A percentile compares a stretch with the other conserved stretches of the same genome.
Evolutionary conservation across 192 early-diverging fungal species (phyloP).

Genomic region (Backusella morwellensis): DNA sequence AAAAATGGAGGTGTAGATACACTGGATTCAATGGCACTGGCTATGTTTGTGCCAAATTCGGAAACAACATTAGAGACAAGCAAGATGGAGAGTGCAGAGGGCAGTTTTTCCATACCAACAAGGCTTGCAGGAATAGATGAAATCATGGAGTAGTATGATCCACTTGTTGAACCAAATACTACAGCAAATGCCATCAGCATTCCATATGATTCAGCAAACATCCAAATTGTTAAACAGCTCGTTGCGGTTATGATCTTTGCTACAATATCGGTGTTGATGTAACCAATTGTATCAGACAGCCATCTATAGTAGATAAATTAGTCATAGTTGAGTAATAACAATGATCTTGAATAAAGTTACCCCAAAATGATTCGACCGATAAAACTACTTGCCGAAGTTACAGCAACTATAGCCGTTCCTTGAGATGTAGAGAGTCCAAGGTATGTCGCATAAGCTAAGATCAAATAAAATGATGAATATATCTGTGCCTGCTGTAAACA

Average conservation of each 20-base stretch:
- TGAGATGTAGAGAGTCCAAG: constrained; percentile 21
- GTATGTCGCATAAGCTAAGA: constrained; percentile 15
- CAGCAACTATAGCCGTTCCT: constrained; percentile 16
- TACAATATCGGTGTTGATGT: constrained; percentile 26
- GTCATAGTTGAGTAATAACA: neutral
- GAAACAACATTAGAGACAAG: constrained; percentile 23
- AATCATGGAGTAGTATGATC: constrained; percentile 28
- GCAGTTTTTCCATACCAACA: constrained; percentile 18
- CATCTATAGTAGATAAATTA: neutral
- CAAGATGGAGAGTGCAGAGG: constrained; percentile 18
- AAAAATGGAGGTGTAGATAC: constrained; percentile 24
- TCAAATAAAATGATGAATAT: neutral
- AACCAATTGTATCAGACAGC: constrained; percentile 23
- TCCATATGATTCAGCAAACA: constrained; percentile 22
- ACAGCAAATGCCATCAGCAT: constrained; percentile 26
- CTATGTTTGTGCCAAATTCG: constrained; percentile 30
- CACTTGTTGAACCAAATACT: constrained; percentile 29
- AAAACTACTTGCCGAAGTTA: constrained; percentile 20
- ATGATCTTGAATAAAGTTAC: neutral
- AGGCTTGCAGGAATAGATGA: constrained; percentile 22
- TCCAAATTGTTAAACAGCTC: constrained; percentile 26
- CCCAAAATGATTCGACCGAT: constrained; percentile 27
- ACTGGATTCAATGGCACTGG: constrained; percentile 28
- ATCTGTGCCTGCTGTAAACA: neutral
- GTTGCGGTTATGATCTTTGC: constrained; percentile 10